Evolutionary conservation across 1,284 basidiomycete species (phyloP), one percentile per base, ranked within the genome.

Genomic region (Stereum hirsutum): DNA sequence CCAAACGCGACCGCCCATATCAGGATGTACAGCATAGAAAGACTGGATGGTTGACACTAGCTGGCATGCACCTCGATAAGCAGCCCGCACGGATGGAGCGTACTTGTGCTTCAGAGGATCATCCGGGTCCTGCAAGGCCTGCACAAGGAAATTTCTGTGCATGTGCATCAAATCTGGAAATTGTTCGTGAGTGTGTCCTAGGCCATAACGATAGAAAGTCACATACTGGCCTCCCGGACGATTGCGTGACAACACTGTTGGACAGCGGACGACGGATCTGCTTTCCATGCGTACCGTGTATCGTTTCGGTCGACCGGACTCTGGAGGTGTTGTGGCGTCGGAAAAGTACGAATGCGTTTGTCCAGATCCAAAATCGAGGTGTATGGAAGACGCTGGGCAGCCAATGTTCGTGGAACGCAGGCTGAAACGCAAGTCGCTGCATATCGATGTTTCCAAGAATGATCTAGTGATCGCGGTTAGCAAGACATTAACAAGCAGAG

Each of bases 61-160:
- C 8, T 62, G 60, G 44, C 63, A 61, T 2, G 72, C 69, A 48
- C 70, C 69, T 28, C 65, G 58, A 54, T 66, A 72, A 7, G 63
- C 59, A 11, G 70, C 64, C 36, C 68, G 44, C 14, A 75, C 72
- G 5, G 74, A 76, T 2, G 63, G 61, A 6, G 62, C 65, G 49
- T 65, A 76, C 50, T 62, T 60, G 46, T 74, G 70, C 19, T 56
- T 49, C 5, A 74, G 54, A 15, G 62, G 54, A 38, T 68, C 63
- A 1, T 31, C 21, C 14, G 41, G 33, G 1, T 46, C 47, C 5
- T 59, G 60, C 27, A 75, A 57, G 6, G 72, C 74, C 47, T 68
- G 65, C 10, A 63, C 65, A 48, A 74, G 72, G 50, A 69, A 75
- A 45, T 64, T 67, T 39, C 72, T 62, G 48, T 77, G 74, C 19